Evolutionary conservation across 192 early-diverging fungal species (phyloP), one percentile per base, ranked within the genome.

Genomic region (Coemansia sp.): DNA sequence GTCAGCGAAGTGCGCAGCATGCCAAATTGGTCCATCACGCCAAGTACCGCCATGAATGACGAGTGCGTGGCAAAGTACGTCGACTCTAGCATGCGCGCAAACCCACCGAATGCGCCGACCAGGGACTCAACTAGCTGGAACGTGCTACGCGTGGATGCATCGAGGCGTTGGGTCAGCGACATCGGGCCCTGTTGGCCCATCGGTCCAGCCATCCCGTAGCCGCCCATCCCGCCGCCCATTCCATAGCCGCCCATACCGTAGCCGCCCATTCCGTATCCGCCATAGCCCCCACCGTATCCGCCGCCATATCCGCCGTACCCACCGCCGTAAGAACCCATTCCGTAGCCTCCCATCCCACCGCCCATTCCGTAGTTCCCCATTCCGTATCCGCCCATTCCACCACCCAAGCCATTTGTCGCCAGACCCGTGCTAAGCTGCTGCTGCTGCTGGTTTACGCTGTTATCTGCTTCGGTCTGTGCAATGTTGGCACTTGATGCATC

Each of bases 1-100:
- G 94, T 90, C 2, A 99, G 84, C 51, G 95, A 95, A 33, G 74
- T 86, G 29, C 92, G 86, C 23, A 99, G 72, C 74, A 93, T 85
- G n/a, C 95, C 93, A 64, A 99, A 92, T 76, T 99, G 97, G 64
- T 99, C 97, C 43, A 93, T 94, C n/a, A 99, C 94, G 34, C 95
- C 97, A 18, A 98, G 88, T 87, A 98, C 95, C 16, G 95, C 93
- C 92, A 96, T 92, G 59, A 93, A 92, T 9, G 85, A 90, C 10
- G 91, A 92, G 71, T 95, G 92, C 0, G 97, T 99, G 20, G 97
- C 95, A 84, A 94, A 91, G 72, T 95, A 97, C 7, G 97, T 99
- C 1, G 93, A 95, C 61, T 97, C 97, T 33, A 99, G 88, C 97
- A 99, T 97, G 56, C 94, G 93, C 9, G 95, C 88, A 84, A 99